phyloP scores from a whole-genome alignment of 495 filamentous ascomycete genomes.

The Penicillium cosmopolitanum region DNA sequence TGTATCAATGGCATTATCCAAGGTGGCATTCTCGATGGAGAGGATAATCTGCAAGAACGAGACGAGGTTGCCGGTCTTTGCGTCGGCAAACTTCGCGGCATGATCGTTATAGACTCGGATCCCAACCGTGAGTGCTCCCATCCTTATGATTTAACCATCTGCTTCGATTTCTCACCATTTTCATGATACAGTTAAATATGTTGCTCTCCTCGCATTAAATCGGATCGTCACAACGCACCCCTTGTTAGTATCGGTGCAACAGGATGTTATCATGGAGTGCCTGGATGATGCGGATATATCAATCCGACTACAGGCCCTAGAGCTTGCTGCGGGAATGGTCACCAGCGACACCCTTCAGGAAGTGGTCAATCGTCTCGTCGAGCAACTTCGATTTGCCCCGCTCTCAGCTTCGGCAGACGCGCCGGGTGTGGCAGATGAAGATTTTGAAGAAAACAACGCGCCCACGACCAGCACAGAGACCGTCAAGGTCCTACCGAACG shows the following conservation, averaged over 20 bases:
- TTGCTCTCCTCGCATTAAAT: conserved; percentile 91
- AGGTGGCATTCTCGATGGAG: conserved; percentile 85
- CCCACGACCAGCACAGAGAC: conserved; percentile 26
- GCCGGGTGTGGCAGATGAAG: conserved; percentile 5
- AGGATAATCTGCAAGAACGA: conserved; percentile 72
- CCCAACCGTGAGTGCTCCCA: conserved; percentile 70
- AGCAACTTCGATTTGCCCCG: conserved; percentile 66
- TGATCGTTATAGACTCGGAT: conserved; percentile 91
- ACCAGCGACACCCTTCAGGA: conserved; percentile 76
- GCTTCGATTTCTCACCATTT: conserved; percentile 1
- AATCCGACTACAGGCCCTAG: conserved; percentile 91
- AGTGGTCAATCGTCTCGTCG: conserved; percentile 85
- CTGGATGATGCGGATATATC: conserved; percentile 95
- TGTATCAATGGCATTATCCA: conserved; percentile 98
- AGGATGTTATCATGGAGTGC: conserved; percentile 93
- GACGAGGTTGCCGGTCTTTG: conserved; percentile 95
- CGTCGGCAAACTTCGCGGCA: conserved; percentile 88
- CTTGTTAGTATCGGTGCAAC: conserved; percentile 82
- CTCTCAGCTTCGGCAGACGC: conserved; percentile 7
- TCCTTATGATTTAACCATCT: neutral
- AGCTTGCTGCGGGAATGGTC: conserved; percentile 90
- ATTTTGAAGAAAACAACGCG: neutral
- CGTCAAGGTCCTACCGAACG: conserved; percentile 63
- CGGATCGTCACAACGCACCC: conserved; percentile 90
- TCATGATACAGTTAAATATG: conserved; percentile 79